Percentiles rank a stretch among this genome's conserved stretches.
Conservation (phyloP, 495 filamentous ascomycete species). For the Immersiella caudata region DNA sequence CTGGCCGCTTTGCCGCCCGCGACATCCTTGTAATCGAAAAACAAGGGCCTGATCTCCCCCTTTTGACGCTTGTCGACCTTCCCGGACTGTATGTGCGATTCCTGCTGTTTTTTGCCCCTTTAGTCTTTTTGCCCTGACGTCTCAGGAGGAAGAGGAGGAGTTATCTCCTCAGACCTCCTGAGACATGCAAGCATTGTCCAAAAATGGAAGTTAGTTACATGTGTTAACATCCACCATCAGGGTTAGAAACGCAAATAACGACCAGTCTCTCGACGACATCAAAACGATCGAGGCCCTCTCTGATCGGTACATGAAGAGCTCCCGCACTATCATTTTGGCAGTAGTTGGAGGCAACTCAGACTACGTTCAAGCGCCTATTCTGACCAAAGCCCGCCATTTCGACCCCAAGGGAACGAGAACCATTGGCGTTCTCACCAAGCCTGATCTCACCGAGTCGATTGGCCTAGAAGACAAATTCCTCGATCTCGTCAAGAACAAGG, state of each 20-base stretch:
- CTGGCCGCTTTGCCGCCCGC: slow-evolving; percentile 44
- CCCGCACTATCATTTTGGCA: slow-evolving; percentile 56
- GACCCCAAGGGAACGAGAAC: slow-evolving; percentile 51
- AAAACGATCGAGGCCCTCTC: slow-evolving; percentile 50
- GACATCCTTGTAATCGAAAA: slow-evolving; percentile 58
- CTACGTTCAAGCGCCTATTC: slow-evolving; percentile 51
- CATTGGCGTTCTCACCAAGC: slow-evolving; percentile 57
- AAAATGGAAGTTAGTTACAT: no score
- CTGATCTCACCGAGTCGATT: slow-evolving; percentile 49
- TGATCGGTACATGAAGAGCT: slow-evolving; percentile 54
- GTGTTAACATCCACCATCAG: no score
- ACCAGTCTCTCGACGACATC: slow-evolving; percentile 51
- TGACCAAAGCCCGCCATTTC: slow-evolving; percentile 47
- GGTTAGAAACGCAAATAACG: slow-evolving; percentile 52
- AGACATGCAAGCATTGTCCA: no score
- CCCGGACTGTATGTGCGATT: no score
- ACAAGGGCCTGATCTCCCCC: slow-evolving; percentile 54
- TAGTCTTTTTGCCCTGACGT: no score
- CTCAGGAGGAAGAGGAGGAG: no score
- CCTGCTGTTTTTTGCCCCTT: no score
- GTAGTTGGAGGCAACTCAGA: slow-evolving; percentile 57
- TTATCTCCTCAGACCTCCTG: no score
- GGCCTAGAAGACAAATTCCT: slow-evolving; percentile 55
- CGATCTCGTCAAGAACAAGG: slow-evolving; percentile 58
- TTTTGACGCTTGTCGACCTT: slow-evolving; percentile 60